These are phyloP conservation scores for Cyamopsis tetragonoloba DNA, from an alignment of 306 rosid genomes.

Conservation along the genomic window DNA sequence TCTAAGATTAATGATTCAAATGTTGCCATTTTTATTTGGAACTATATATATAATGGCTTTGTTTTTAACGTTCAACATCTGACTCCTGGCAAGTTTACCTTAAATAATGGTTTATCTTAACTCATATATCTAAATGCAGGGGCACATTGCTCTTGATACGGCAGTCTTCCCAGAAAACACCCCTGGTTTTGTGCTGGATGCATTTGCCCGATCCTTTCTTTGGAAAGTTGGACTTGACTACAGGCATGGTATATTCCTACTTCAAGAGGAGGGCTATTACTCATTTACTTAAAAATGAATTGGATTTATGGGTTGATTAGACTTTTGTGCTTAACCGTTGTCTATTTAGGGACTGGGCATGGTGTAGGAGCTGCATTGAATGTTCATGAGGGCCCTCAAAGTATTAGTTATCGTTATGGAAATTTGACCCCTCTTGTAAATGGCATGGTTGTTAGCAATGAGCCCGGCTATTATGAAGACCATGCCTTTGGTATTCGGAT, in stretches of 20 bases:
- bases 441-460: slow-evolving; percentile 94
- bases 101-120: slow-evolving; percentile 9
- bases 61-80: slow-evolving; percentile 4
- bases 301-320: slow-evolving; percentile 6
- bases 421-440: slow-evolving; percentile 68
- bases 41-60: slow-evolving; percentile 6
- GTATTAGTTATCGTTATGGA: slow-evolving; percentile 85
- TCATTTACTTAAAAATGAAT: background rate
- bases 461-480: slow-evolving; percentile 98
- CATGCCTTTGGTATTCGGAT: slow-evolving; percentile 90
- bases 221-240: slow-evolving; percentile 99
- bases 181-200: slow-evolving; percentile 94
- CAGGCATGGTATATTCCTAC: slow-evolving; percentile 67
- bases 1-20: too few relatives aligned
- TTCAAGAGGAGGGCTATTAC: slow-evolving; percentile 6
- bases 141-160: slow-evolving; percentile 89
- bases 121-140: slow-evolving; percentile 53
- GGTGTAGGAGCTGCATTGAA: slow-evolving; percentile 98
- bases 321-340: slow-evolving; percentile 8
- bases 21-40: background rate
- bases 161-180: slow-evolving; percentile 86
- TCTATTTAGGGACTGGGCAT: slow-evolving; percentile 78
- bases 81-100: background rate
- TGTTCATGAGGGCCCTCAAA: slow-evolving; percentile 97
- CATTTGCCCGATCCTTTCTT: slow-evolving; percentile 89